phyloP scores from a whole-genome alignment of 306 rosid genomes.

The Cicer bijugum region DNA sequence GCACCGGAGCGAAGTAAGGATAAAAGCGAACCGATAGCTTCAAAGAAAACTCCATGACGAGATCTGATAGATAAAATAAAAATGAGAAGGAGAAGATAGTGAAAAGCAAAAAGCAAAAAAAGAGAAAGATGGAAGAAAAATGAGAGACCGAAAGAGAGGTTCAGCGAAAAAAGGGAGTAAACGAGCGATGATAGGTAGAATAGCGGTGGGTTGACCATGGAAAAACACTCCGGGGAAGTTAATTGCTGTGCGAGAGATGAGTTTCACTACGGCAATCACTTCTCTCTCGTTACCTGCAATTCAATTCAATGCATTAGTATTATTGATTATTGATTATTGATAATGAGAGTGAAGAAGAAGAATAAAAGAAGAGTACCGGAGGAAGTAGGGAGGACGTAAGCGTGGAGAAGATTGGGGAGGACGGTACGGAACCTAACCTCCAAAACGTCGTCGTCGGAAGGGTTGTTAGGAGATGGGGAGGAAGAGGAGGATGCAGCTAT shows the following conservation, averaged over 20 bases:
- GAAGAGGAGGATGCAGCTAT: conserved; percentile 74
- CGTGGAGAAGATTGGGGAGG: conserved; percentile 77
- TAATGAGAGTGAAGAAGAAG: not conserved
- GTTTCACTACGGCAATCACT: conserved; percentile 74
- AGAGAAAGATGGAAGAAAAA: not conserved
- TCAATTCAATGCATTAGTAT: not conserved
- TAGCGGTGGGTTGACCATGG: conserved; percentile 65
- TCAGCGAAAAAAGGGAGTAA: conserved; percentile 81
- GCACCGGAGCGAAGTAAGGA: conserved; percentile 78
- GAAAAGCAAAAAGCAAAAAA: not conserved
- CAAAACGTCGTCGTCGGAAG: conserved; percentile 62
- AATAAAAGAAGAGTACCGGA: conserved; percentile 49
- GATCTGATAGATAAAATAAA: conserved; percentile 50
- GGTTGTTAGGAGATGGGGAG: conserved; percentile 47
- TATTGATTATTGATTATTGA: not conserved
- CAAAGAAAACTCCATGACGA: conserved; percentile 72
- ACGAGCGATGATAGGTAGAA: conserved; percentile 70
- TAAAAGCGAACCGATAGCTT: conserved; percentile 72
- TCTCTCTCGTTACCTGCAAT: conserved; percentile 59
- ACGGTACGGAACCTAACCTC: conserved; percentile 77
- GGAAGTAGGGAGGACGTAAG: conserved; percentile 71
- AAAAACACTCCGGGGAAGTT: conserved; percentile 81
- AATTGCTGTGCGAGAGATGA: conserved; percentile 64
- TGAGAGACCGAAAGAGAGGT: conserved; percentile 57
- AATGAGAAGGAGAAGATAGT: not conserved